These are phyloP conservation scores for Psilocybe cyanescens DNA, from an alignment of 768 basidiomycete species.

Conservation along the genomic window DNA sequence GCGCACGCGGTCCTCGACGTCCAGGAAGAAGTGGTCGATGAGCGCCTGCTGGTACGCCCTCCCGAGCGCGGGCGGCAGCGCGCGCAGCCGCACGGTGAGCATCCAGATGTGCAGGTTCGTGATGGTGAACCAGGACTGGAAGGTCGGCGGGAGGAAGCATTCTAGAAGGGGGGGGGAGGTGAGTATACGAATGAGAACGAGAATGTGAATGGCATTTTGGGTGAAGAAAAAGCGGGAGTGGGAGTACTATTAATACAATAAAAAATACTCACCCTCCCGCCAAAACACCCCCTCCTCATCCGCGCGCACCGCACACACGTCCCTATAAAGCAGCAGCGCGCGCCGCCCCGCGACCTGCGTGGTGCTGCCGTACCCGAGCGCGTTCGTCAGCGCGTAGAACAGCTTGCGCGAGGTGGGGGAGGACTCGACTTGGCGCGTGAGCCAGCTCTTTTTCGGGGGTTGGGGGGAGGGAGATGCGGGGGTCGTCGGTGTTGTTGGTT, in stretches of 20 bases:
- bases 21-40: constrained; percentile 94
- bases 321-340: constrained; percentile 60
- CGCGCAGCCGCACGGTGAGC: constrained; percentile 84
- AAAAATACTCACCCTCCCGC: constrained; percentile 60
- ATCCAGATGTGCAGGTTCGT: constrained; percentile 94
- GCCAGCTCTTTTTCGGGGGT: constrained; percentile 39
- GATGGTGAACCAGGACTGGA: constrained; percentile 96
- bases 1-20: constrained; percentile 90
- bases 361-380: constrained; percentile 66
- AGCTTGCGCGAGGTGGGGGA: constrained; percentile 49
- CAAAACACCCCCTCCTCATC: constrained; percentile 68
- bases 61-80: constrained; percentile 72
- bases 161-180: constrained; percentile 44
- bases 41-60: constrained; percentile 76
- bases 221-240: constrained; percentile 5
- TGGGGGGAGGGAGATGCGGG: not conserved
- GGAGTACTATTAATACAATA: too few species aligned
- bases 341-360: constrained; percentile 62
- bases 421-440: constrained; percentile 54
- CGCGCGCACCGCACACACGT: constrained; percentile 56
- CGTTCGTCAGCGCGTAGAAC: constrained; percentile 51
- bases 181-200: too few species aligned
- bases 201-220: not conserved
- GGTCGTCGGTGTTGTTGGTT: not conserved
- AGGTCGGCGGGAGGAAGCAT: constrained; percentile 86